A percentile compares a stretch with the other conserved stretches of the same genome.
phyloP scores from a whole-genome alignment of 2,329 filamentous ascomycete species.

The Epichloe hybrida region DNA sequence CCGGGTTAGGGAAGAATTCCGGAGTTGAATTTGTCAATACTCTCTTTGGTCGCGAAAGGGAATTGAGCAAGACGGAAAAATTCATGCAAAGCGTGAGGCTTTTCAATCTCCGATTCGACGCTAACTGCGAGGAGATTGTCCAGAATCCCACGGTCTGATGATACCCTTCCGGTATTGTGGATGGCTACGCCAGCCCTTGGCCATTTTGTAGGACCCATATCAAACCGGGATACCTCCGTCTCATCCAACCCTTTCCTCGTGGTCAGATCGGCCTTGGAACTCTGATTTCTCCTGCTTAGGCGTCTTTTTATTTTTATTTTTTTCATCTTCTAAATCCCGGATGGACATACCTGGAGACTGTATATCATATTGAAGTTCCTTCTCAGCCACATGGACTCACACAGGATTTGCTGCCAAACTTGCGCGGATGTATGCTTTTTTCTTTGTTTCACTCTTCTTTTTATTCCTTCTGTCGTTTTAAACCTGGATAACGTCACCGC shows the following conservation, averaged over 20 bases:
- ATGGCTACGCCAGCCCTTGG: neutral
- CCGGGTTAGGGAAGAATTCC: conserved; percentile 69
- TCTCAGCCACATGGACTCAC: conserved; percentile 8
- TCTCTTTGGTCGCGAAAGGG: conserved; percentile 82
- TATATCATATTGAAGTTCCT: conserved; percentile 4
- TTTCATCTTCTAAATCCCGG: neutral
- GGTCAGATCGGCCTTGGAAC: neutral
- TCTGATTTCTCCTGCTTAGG: neutral
- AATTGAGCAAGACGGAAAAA: conserved; percentile 80
- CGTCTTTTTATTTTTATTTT: no score
- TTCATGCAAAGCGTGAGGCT: conserved; percentile 80
- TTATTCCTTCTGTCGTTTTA: neutral
- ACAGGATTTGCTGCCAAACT: conserved; percentile 1
- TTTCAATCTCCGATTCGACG: conserved; percentile 90
- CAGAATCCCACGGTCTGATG: conserved; percentile 41
- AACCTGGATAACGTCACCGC: conserved; percentile 2
- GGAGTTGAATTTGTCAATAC: conserved; percentile 93
- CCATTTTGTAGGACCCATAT: neutral
- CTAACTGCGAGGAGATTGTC: conserved; percentile 87
- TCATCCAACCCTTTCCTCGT: neutral
- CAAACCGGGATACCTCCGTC: neutral
- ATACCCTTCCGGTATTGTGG: neutral
- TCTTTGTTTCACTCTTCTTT: neutral
- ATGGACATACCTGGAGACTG: conserved; percentile 5
- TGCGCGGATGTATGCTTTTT: neutral